A percentile compares a stretch with the other conserved stretches of the same genome.
phyloP scores from a whole-genome alignment of 75 land plant species.

The Cupressus sempervirens region DNA sequence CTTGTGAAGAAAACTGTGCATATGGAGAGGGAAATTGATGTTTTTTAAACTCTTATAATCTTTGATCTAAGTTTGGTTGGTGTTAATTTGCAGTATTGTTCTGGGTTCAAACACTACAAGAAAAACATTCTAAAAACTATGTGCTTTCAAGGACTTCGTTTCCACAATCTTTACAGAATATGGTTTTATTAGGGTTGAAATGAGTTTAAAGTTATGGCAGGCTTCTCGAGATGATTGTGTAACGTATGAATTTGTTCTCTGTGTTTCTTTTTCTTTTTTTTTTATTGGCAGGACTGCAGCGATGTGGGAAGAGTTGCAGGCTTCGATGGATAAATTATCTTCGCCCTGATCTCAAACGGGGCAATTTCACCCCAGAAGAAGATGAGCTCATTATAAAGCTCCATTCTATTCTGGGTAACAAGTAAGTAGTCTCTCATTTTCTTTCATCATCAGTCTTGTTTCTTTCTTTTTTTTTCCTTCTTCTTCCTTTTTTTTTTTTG shows the following conservation, averaged over 20 bases:
- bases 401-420: slow-evolving; percentile 24
- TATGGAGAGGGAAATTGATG: not conserved
- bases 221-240: not conserved
- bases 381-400: slow-evolving; percentile 21
- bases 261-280: not conserved
- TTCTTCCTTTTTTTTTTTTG: too few relatives aligned
- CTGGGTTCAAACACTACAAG: too few relatives aligned
- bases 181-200: too few relatives aligned
- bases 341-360: slow-evolving; percentile 21
- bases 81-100: too few relatives aligned
- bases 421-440: not conserved
- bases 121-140: too few relatives aligned
- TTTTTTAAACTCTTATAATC: not conserved
- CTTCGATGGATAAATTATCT: slow-evolving; percentile 25
- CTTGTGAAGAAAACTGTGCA: not conserved
- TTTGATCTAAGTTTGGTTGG: too few relatives aligned
- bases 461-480: too few relatives aligned
- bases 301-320: slow-evolving; percentile 25
- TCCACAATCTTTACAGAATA: not conserved
- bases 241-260: not conserved
- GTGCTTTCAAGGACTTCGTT: not conserved
- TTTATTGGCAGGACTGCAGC: slow-evolving; percentile 8
- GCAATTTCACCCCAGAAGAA: slow-evolving; percentile 13
- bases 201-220: not conserved
- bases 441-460: not conserved